Conservation (phyloP, 1,284 basidiomycete species). For the Pterulicium gracile region DNA sequence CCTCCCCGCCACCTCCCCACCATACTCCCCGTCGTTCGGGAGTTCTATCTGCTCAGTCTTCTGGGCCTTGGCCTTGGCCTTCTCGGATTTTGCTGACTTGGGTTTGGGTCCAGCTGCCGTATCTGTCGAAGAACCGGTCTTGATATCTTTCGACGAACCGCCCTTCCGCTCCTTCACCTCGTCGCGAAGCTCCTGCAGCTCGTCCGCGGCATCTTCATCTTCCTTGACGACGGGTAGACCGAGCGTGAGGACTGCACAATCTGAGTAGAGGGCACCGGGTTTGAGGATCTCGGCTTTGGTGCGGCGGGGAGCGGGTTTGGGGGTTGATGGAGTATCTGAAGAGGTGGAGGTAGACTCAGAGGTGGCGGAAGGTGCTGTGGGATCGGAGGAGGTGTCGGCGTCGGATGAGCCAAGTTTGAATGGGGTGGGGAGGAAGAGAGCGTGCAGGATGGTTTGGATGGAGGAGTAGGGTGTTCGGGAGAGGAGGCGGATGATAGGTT, state of each 20-base stretch:
- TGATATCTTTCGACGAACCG: too few species aligned
- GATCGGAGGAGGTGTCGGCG: conserved; percentile 3
- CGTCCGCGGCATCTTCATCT: conserved; percentile 6
- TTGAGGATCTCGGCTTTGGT: conserved; percentile 49
- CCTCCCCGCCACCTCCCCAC: conserved; percentile 54
- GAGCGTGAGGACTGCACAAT: conserved; percentile 52
- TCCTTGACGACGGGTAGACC: conserved; percentile 27
- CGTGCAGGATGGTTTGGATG: conserved; percentile 57
- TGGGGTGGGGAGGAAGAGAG: conserved; percentile 65
- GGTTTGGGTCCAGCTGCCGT: conserved; percentile 7
- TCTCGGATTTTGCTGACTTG: conserved; percentile 15
- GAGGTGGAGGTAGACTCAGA: too few species aligned
- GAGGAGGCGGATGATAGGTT: conserved; percentile 48
- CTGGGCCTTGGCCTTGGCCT: conserved; percentile 13
- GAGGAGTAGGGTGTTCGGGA: conserved; percentile 50
- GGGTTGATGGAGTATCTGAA: too few species aligned
- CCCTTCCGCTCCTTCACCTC: conserved; percentile 7
- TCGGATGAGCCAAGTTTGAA: conserved; percentile 36
- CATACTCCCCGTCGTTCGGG: conserved; percentile 54
- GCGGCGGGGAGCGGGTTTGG: conserved; percentile 9
- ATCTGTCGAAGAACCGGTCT: neutral
- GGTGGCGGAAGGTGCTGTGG: conserved; percentile 5
- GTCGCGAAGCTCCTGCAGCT: conserved; percentile 6
- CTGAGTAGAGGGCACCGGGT: conserved; percentile 64
- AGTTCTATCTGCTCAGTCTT: conserved; percentile 23